Base-by-base conservation (phyloP, 2,329 filamentous ascomycete genomes). In the Cladorrhinum sp. region DNA sequence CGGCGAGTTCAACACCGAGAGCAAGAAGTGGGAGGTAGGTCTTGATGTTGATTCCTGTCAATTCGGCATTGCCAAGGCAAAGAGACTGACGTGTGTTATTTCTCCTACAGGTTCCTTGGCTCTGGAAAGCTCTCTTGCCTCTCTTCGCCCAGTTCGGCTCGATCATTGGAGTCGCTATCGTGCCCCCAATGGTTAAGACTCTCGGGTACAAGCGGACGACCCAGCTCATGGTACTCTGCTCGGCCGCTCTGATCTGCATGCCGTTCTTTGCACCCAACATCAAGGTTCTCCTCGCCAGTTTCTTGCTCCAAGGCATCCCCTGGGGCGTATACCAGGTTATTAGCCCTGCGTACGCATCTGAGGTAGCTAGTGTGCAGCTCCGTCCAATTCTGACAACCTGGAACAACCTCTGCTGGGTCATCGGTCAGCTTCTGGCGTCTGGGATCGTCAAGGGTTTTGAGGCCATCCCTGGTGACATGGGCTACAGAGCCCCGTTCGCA, bases 381-480 rank as follows among this genome's bases (percentile, higher is more conserved):
- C 74, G 82, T 2, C 77, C 79, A 0, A 82, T 82, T 50, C 74
- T 85, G 2, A 84, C 81, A 0, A 81, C 79, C 0, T 83, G 80
- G 57, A 80, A 81, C 67, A 85, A 85, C 64, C 76, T 84, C 70
- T 84, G 82, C 64, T 85, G 81, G 79, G 80, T 82, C 2, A 79
- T 84, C 53, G 82, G 82, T 0, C 81, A 85, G 62, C 76, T 80
- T 64, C 71, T 79, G 52, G 74, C 76, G 2, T 71, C 76, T 3
- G 77, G 74, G 53, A 73, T 79, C 0, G 70, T 77, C 23, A 73
- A 73, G 57, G 76, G 73, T 10, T 72, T 78, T 5, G 71, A 76
- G 18, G 60, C 69, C n/a, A 68, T 71, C 57, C 28, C 63, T 2
- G 73, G 70, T 6, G 60, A 73, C 18, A 75, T 71, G 75, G 75